Base-by-base conservation (phyloP, 1,284 basidiomycete species). In the Cutaneotrichosporon sp. region DNA sequence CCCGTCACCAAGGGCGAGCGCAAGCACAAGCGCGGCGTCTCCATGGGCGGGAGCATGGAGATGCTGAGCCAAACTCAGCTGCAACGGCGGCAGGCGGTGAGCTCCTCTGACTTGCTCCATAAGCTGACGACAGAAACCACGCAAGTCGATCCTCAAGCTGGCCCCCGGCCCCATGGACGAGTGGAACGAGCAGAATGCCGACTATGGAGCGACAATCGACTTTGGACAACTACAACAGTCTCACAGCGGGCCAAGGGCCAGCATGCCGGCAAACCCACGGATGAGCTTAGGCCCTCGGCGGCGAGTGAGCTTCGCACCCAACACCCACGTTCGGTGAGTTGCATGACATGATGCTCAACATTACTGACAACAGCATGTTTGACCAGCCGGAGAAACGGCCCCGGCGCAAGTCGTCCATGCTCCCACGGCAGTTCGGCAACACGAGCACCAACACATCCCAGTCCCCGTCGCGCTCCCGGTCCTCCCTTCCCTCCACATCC, bases 291-390 rank as follows among this genome's bases (percentile, higher is more conserved):
- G 88, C 14, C 74, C 90, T 11, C 59, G 54, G 22, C 82, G 89
- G 49, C 85, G 90, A 50, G 91, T 94, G 70, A 91, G 89, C 78
- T 94, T 92, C 69, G 89, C 88, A n/a, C 82, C 84, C 27, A 83
- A 85, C 65, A 86, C 87, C 2, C 83, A 87, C 65, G 87, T 92
- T 18, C 84, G 87, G 65, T 76, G 56, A 47, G 74, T 69, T 16
- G n/a, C n/a, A n/a, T n/a, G n/a, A n/a, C n/a, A n/a, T n/a, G n/a
- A n/a, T n/a, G n/a, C n/a, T n/a, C n/a, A n/a, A n/a, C n/a, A n/a
- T n/a, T n/a, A 36, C 54, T 56, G 36, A 54, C 52, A 33, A 5
- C 55, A 59, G 54, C 18, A 69, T 69, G 70, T 72, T 69, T 45
- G 68, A 71, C 42, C 51, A 55, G 62, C 27, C 56, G 10, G 43